Conservation (phyloP, 2,329 filamentous ascomycete species). For the Fusarium nygamai region DNA sequence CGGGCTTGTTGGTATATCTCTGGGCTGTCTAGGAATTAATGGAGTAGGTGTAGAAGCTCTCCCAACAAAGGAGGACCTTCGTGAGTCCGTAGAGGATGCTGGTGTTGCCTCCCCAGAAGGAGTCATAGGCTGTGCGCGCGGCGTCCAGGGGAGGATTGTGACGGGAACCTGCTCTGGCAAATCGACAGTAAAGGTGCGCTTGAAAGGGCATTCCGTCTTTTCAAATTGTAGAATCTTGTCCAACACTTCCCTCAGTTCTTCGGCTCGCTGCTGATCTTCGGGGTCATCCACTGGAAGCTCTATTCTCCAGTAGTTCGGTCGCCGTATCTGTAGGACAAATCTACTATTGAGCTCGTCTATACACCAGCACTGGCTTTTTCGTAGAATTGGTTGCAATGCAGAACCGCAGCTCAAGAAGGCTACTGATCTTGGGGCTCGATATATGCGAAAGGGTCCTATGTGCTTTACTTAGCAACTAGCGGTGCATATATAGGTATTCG, state of each 20-base stretch:
- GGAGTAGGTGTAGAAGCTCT: conserved; percentile 29
- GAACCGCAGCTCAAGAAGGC: conserved; percentile 88
- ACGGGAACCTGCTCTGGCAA: conserved; percentile 75
- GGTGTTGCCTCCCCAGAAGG: conserved; percentile 16
- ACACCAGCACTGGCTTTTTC: conserved; percentile 93
- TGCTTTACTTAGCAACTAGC: neutral
- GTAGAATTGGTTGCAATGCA: conserved; percentile 85
- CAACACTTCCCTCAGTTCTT: conserved; percentile 75
- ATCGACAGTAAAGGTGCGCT: conserved; percentile 77
- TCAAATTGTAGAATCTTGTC: conserved; percentile 83
- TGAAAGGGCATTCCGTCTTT: conserved; percentile 87
- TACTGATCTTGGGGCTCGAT: conserved; percentile 85
- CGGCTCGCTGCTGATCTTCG: conserved; percentile 63
- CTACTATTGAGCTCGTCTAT: conserved; percentile 82
- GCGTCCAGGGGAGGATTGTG: conserved; percentile 75
- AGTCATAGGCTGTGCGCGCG: conserved; percentile 44
- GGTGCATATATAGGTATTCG: neutral
- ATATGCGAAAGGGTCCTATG: conserved; percentile 79
- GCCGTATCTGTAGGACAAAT: conserved; percentile 87
- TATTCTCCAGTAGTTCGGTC: conserved; percentile 89
- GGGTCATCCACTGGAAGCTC: conserved; percentile 75
- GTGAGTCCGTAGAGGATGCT: conserved; percentile 13
- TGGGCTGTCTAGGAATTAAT: neutral
- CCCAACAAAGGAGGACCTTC: conserved; percentile 29
- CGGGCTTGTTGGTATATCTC: conserved; percentile 16